phyloP scores from a whole-genome alignment of 495 filamentous ascomycete species.

The Neurospora sp. region DNA sequence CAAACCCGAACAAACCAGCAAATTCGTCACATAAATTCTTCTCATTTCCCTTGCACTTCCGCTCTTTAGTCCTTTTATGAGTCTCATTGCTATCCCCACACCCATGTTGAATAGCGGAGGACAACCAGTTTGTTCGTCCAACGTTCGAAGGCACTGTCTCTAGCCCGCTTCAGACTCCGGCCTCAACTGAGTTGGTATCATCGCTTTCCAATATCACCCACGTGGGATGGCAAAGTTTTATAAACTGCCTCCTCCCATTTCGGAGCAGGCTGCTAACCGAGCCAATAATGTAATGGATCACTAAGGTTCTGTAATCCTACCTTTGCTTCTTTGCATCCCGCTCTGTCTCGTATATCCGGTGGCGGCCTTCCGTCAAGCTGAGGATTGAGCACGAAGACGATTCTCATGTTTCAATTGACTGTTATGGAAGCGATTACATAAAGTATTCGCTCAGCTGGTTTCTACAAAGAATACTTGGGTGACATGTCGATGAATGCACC shows the following conservation, averaged over 20 bases:
- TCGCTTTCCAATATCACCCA: not conserved
- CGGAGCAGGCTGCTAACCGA: not conserved
- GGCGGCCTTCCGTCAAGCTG: not conserved
- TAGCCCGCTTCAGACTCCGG: not conserved
- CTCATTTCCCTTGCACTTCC: not conserved
- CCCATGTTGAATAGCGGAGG: not conserved
- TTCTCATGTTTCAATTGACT: not conserved
- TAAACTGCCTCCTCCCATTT: not conserved
- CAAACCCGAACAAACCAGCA: not conserved
- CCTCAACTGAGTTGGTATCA: not conserved
- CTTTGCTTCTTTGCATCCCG: not conserved
- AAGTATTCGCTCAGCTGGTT: not conserved
- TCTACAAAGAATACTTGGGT: not conserved
- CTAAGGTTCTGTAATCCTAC: not conserved
- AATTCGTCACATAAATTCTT: not conserved
- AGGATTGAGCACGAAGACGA: not conserved
- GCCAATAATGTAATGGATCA: not conserved
- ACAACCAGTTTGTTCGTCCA: not conserved
- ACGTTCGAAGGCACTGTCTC: not conserved
- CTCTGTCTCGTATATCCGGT: not conserved
- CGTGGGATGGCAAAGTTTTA: not conserved
- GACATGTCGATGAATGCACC: not conserved
- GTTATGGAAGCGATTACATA: not conserved
- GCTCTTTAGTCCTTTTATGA: not conserved
- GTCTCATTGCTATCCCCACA: not conserved